These are phyloP conservation scores for Nemania sp. DNA, from an alignment of 2,329 filamentous ascomycete species.

Conservation along the genomic window DNA sequence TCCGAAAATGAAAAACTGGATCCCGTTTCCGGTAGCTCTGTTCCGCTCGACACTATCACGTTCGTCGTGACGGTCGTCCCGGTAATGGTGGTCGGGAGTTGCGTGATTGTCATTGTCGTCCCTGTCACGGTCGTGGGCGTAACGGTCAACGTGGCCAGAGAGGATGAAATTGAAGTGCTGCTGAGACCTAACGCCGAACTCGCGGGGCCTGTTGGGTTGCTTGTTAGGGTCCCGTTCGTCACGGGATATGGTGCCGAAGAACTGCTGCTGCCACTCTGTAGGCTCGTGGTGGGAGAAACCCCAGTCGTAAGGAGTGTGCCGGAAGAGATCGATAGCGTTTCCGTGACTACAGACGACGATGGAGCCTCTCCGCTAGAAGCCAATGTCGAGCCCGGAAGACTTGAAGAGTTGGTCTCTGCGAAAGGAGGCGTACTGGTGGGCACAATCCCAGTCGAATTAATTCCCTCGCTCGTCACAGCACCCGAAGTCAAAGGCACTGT, in stretches of 20 bases:
- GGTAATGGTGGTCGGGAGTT: slow-evolving; percentile 16
- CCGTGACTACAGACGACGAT: slow-evolving; percentile 8
- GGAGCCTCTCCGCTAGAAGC: slow-evolving; percentile 1
- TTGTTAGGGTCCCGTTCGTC: slow-evolving; percentile 19
- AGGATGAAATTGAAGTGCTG: slow-evolving; percentile 16
- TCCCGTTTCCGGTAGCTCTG: slow-evolving; percentile 3
- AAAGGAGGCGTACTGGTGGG: slow-evolving; percentile 7
- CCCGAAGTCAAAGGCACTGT: neutral
- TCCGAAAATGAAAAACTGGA: neutral
- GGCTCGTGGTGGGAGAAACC: slow-evolving; percentile 12
- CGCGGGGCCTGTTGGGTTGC: slow-evolving; percentile 1
- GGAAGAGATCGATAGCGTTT: slow-evolving; percentile 5
- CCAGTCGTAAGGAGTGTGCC: slow-evolving; percentile 9
- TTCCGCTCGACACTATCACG: slow-evolving; percentile 7
- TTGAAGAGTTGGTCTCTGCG: slow-evolving; percentile 5
- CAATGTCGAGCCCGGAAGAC: neutral
- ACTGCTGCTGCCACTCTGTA: slow-evolving; percentile 16
- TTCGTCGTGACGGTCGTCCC: slow-evolving; percentile 15
- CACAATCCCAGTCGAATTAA: slow-evolving; percentile 1
- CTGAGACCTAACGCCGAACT: slow-evolving; percentile 4
- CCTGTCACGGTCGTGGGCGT: slow-evolving; percentile 15
- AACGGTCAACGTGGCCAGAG: slow-evolving; percentile 11
- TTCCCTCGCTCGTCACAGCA: slow-evolving; percentile 4
- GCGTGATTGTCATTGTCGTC: slow-evolving; percentile 17
- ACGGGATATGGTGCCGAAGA: slow-evolving; percentile 20